Base-by-base conservation (phyloP, 495 filamentous ascomycete genomes). In the Aspergillus nidulans region DNA sequence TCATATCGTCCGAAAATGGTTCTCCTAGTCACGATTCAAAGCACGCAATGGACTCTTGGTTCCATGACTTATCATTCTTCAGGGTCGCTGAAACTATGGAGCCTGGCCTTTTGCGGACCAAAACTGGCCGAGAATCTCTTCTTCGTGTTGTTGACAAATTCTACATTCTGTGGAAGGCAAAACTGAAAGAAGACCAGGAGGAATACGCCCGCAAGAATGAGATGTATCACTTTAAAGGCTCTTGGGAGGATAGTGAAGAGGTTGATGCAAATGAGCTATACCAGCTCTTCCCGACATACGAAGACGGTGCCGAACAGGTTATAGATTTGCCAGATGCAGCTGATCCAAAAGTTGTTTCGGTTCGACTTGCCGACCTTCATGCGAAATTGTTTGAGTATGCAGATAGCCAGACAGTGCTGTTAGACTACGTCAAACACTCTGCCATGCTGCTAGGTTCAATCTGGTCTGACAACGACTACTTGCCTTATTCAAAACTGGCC, bases 221-320 rank as follows among this genome's bases (percentile, higher is more conserved):
- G 44, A 63, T 92, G 20, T 99, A 92, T 68, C 85, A 83, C 12
- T 96, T 90, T 69, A 81, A 81, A 58, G 92, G 91, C 16, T 84
- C 80, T 6, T 73, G 81, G 47, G 85, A 87, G 42, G 88, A 91
- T 34, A 79, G 82, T 55, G 85, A 91, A 50, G 87, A 88, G 56
- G 78, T 81, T n/a, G 85, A 89, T 47, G 83, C 91, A 62, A 78
- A 86, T 48, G 90, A 91, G 40, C 81, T 96, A 32, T 71, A 85
- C 19, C 76, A 84, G 51, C 75, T 97, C 32, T 97, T 98, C 70
- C 92, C 92, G 6, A 81, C 79, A 15, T 94, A 85, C 53, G 85
- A 89, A 16, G 76, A 74, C 7, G 70, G 67, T 0, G 58, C 69
- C 1, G 69, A 69, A 6, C 58, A 74, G 40, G 47, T 69, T 23